Conservation (phyloP, 2,329 filamentous ascomycete species). For the Lecanosticta acicola region DNA sequence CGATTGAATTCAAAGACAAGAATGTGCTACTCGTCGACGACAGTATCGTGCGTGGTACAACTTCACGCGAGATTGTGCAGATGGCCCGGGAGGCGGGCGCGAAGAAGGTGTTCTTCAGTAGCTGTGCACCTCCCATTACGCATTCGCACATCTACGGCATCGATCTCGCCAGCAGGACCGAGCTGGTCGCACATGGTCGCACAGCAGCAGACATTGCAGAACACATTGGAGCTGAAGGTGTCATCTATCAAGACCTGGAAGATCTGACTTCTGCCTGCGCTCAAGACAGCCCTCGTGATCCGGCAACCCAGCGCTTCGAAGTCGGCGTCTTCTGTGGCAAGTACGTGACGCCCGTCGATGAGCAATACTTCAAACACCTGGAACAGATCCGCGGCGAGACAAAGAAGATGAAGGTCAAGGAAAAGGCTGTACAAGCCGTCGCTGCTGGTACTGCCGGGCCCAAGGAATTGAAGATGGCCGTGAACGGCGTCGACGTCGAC, state of each 20-base stretch:
- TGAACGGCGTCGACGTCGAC: conserved; percentile 56
- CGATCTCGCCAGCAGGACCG: conserved; percentile 64
- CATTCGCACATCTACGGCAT: conserved; percentile 85
- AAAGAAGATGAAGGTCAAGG: conserved; percentile 60
- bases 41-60: conserved; percentile 82
- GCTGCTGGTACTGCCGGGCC: conserved; percentile 57
- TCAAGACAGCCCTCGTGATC: conserved; percentile 58
- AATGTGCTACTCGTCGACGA: conserved; percentile 84
- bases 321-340: conserved; percentile 86
- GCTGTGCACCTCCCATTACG: conserved; percentile 73
- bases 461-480: conserved; percentile 57
- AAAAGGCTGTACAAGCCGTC: conserved; percentile 60
- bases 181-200: conserved; percentile 66
- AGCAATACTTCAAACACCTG: conserved; percentile 76
- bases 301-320: conserved; percentile 64
- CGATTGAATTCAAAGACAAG: conserved; percentile 73
- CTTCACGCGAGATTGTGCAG: conserved; percentile 67
- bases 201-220: conserved; percentile 56
- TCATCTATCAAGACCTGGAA: conserved; percentile 70
- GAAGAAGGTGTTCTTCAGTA: conserved; percentile 74
- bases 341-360: conserved; percentile 74
- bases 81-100: conserved; percentile 85
- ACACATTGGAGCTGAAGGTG: conserved; percentile 66
- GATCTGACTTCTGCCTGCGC: conserved; percentile 77
- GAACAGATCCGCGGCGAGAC: conserved; percentile 66